Conservation (phyloP, 176 grass and related monocot genomes). For the Lolium rigidum region DNA sequence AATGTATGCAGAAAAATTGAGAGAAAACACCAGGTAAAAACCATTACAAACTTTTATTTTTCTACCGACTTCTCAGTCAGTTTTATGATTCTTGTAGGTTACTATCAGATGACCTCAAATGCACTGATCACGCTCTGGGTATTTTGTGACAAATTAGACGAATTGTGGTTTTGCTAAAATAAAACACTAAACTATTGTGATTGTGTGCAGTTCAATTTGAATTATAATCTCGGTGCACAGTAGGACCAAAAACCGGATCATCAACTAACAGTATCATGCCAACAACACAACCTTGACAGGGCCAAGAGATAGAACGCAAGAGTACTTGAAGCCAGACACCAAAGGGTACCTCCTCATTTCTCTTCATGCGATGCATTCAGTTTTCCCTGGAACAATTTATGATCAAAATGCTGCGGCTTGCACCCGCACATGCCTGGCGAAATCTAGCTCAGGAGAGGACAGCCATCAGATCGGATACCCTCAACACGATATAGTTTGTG, state of each 20-base stretch:
- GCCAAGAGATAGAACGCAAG: not conserved
- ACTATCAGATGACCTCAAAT: no score
- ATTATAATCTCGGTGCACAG: no score
- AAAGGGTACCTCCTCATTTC: not conserved
- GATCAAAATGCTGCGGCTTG: not conserved
- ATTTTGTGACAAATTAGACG: no score
- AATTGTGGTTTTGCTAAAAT: no score
- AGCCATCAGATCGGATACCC: slow-evolving; percentile 79
- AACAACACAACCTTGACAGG: not conserved
- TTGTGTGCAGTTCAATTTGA: no score
- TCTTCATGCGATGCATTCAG: not conserved
- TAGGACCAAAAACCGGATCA: not conserved
- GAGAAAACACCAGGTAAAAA: no score
- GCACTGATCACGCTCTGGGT: not conserved
- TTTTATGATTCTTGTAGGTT: no score
- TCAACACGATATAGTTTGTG: slow-evolving; percentile 60
- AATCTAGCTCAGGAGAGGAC: slow-evolving; percentile 51
- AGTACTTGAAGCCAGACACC: no score
- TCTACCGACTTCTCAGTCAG: no score
- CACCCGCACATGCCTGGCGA: not conserved
- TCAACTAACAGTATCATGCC: not conserved
- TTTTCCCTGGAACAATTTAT: not conserved
- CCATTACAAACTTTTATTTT: no score
- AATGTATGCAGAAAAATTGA: no score
- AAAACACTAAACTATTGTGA: no score